Base-by-base conservation (phyloP, 257 asterid genomes). In the Fraxinus excelsior region DNA sequence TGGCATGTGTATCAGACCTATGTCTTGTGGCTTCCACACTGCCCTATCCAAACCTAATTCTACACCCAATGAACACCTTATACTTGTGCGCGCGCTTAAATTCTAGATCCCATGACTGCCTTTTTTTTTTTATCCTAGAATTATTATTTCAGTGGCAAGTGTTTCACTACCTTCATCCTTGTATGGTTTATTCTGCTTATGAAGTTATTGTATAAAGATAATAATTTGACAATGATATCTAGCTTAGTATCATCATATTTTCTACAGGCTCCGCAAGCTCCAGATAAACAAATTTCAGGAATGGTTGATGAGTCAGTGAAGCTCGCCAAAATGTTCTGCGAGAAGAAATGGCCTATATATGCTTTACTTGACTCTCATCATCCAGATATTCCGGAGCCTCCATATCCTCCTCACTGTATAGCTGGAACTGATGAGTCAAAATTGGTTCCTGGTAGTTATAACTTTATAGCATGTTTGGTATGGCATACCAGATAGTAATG, bases 351-450 rank as follows among this genome's bases (percentile, higher is more conserved):
- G 98, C 99, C 99, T 34, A 71, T 95, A 14, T 93, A 78, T 80
- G 96, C 92, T 78, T 56, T 95, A 23, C 84, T 87, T 73, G 97
- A 95, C 64, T 42, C 92, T 74, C 99, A 95, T 80, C 91, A 89
- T 84, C 97, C 97, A 1, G 92, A 95, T 84, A 62, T 95, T 71
- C 98, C 97, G 0, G 98, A 95, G 84, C 94, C 86, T 37, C 99
- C 98, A 21, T 81, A 90, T 86, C 99, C 99, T 77, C 97, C 97
- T 81, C 98, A 95, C 85, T 95, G 99, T 72, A 84, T 93, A 44
- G 73, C 78, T 25, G 99, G 98, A 77, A 85, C 94, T 6, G 91
- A 91, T 18, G 98, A 95, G 85, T 79, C 97, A 3, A 85, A 84
- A 71, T 74, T 95, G 77, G 97, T 95, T 85, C 97, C 98, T 6